These are phyloP conservation scores for Fomitopsis pulvina DNA, from an alignment of 768 basidiomycete species.

Conservation along the genomic window DNA sequence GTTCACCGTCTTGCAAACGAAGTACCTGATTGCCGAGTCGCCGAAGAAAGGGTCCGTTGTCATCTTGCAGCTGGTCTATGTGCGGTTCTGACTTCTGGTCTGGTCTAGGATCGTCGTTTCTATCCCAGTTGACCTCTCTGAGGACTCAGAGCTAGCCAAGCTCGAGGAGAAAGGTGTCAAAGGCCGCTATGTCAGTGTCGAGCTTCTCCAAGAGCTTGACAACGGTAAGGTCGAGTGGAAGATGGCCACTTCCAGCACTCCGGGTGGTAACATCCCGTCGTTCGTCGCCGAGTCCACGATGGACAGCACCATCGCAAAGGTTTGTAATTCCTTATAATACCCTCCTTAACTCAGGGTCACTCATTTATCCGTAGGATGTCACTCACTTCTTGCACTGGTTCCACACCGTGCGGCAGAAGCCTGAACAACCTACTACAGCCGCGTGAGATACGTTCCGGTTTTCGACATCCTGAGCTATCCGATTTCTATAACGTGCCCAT, in stretches of 20 bases:
- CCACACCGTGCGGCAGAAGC: slow-evolving; percentile 25
- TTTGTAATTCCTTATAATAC: slow-evolving; percentile 26
- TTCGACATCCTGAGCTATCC: too few species aligned
- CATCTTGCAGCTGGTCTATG: background rate
- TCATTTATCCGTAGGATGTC: slow-evolving; percentile 46
- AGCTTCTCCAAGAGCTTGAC: slow-evolving; percentile 55
- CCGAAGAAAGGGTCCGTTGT: slow-evolving; percentile 54
- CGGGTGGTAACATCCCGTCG: slow-evolving; percentile 62
- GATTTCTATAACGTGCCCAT: too few species aligned
- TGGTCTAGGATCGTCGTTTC: slow-evolving; percentile 38
- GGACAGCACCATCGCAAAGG: slow-evolving; percentile 56
- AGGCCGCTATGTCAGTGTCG: slow-evolving; percentile 66
- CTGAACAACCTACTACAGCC: background rate
- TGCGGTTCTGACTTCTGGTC: background rate
- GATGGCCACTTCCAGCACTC: slow-evolving; percentile 72
- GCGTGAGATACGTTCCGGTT: too few species aligned
- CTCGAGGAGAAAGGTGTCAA: slow-evolving; percentile 58
- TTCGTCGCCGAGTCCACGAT: slow-evolving; percentile 58
- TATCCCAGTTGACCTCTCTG: slow-evolving; percentile 60
- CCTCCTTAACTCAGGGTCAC: background rate
- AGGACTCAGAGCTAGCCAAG: slow-evolving; percentile 49
- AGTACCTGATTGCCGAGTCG: slow-evolving; percentile 39
- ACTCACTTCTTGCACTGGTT: slow-evolving; percentile 69
- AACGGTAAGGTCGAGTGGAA: slow-evolving; percentile 68
- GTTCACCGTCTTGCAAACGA: slow-evolving; percentile 70